Evolutionary conservation across 2,329 filamentous ascomycete genomes (phyloP).

Genomic region (Hymenotorrendiella dingleyae): DNA sequence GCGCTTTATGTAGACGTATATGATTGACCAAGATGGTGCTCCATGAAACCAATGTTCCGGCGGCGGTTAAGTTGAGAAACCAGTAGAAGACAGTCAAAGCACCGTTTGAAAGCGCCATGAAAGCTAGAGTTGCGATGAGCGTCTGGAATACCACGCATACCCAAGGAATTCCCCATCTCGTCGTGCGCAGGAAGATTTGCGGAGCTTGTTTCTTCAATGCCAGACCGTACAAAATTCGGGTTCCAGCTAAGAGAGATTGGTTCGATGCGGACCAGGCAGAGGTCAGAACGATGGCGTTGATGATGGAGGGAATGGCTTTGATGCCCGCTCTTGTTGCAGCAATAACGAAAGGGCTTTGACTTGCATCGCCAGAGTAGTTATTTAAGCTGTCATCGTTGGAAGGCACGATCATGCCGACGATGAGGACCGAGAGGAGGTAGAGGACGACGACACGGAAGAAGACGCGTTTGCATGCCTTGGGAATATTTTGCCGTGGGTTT

Average conservation of each 20-base stretch:
- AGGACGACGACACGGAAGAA: constrained; percentile 52
- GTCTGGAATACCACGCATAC: constrained; percentile 48
- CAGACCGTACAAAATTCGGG: constrained; percentile 53
- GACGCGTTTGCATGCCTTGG: constrained; percentile 43
- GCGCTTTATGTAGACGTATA: constrained; percentile 47
- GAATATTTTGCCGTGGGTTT: constrained; percentile 46
- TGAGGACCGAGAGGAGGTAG: constrained; percentile 41
- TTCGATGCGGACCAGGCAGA: constrained; percentile 67
- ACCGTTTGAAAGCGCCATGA: constrained; percentile 57
- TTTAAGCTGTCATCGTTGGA: constrained; percentile 45
- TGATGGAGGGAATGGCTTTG: constrained; percentile 59
- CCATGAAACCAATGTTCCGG: constrained; percentile 60
- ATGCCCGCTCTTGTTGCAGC: constrained; percentile 64
- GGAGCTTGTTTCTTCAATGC: constrained; percentile 50
- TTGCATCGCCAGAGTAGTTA: constrained; percentile 40
- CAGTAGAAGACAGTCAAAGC: constrained; percentile 59
- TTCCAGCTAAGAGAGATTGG: constrained; percentile 54
- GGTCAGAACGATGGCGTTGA: constrained; percentile 72
- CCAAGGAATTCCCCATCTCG: constrained; percentile 49
- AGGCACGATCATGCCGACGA: constrained; percentile 51
- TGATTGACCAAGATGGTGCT: constrained; percentile 54
- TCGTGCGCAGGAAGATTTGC: constrained; percentile 46
- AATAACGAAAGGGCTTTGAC: constrained; percentile 62
- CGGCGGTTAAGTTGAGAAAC: constrained; percentile 56
- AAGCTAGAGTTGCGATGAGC: constrained; percentile 57